Conservation (phyloP, 2,329 filamentous ascomycete species). For the Colletotrichum karsti region DNA sequence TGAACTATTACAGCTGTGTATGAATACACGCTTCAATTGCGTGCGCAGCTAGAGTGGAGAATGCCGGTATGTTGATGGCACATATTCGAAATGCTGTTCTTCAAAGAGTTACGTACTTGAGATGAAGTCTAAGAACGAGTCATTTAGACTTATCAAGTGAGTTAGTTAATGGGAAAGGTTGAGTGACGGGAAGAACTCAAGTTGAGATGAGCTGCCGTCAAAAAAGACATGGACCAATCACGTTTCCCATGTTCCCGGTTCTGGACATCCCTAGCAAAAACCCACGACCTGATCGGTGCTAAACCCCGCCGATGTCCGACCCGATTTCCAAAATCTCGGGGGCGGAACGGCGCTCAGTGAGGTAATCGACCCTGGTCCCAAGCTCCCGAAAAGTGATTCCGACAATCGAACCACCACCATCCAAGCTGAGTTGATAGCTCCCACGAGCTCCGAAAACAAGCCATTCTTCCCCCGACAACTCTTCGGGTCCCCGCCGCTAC, state of each 20-base stretch:
- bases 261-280: neutral
- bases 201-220: neutral
- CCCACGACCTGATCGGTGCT: neutral
- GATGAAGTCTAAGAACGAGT: neutral
- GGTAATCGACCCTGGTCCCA: conserved; percentile 7
- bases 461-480: neutral
- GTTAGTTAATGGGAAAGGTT: neutral
- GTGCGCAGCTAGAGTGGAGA: no score
- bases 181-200: neutral
- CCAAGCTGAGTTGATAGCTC: conserved; percentile 3
- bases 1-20: no score
- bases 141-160: neutral
- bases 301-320: conserved; percentile 18
- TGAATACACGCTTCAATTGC: neutral
- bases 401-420: conserved; percentile 16
- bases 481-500: neutral
- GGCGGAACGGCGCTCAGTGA: neutral
- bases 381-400: conserved; percentile 6
- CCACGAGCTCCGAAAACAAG: neutral
- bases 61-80: no score
- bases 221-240: neutral
- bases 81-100: no score
- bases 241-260: no score
- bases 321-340: neutral
- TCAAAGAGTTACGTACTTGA: neutral